Evolutionary conservation across 192 early-diverging fungal species (phyloP), one percentile per base, ranked within the genome.

Genomic region (Funneliformis mosseae): DNA sequence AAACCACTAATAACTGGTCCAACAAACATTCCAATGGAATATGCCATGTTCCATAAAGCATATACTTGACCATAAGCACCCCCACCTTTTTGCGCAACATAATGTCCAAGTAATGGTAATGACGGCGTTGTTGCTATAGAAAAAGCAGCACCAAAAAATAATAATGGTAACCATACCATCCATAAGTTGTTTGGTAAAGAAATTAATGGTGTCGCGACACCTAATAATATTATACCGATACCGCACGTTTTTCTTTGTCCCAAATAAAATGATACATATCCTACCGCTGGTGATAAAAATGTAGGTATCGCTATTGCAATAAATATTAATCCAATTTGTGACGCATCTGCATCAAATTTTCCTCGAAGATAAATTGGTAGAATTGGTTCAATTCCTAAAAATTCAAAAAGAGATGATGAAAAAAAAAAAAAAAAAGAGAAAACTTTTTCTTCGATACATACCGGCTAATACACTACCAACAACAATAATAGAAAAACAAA

Each of bases 21-120:
- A 38, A 91, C 77, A 62, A 94, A 90, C 86, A 94, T 92, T n/a
- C 92, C 92, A n/a, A 90, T 79, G 27, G 92, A 91, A 63, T 92
- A 95, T 0, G 92, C 89, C 82, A 94, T 92, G 82, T 94, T 95
- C 82, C 91, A 93, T 46, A 95, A 81, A 8, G 92, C 92, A 82
- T 93, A 94, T 2, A 92, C 89, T 82, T 85, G 84, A 60, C 85
- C 89, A 72, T 87, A 89, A 28, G 87, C 88, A 43, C 85, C 85
- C 81, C 89, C 88, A 61, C 92, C 92, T 81, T 88, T 89, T 38
- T 90, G 84, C 77, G 89, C 82, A 45, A 93, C 92, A 60, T 88
- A 88, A 27, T 90, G 88, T 39, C 89, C 92, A 91, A 95, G 90
- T 60, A 89, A 87, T 42, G 93, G 92, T 60, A 94, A 75, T 23